Conservation (phyloP, 768 basidiomycete genomes). For the Clavulina sp. region DNA sequence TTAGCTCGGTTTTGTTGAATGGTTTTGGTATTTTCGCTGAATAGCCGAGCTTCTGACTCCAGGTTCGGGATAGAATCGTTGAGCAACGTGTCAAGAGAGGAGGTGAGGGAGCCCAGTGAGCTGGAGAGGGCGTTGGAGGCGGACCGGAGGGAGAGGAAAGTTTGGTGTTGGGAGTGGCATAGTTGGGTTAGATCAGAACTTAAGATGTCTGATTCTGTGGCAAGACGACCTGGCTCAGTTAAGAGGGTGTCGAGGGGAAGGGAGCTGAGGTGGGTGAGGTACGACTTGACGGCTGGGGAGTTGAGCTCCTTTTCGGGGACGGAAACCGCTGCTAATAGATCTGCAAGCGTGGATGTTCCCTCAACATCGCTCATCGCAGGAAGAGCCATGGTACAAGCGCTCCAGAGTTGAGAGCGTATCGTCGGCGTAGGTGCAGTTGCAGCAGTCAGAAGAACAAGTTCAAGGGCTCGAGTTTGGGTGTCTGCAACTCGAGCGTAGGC, state of each 20-base stretch:
- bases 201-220: conserved; percentile 71
- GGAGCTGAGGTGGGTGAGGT: conserved; percentile 47
- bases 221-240: conserved; percentile 54
- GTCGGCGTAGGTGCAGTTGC: too few relatives aligned
- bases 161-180: conserved; percentile 80
- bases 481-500: too few relatives aligned
- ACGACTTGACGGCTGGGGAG: conserved; percentile 19
- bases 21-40: conserved; percentile 48
- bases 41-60: conserved; percentile 52
- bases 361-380: too few relatives aligned
- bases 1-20: conserved; percentile 60
- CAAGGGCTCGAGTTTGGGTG: too few relatives aligned
- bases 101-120: conserved; percentile 57
- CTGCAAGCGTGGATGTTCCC: not conserved
- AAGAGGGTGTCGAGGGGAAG: conserved; percentile 52
- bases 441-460: too few relatives aligned
- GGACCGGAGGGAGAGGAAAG: conserved; percentile 74
- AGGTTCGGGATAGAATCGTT: conserved; percentile 50
- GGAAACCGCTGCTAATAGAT: not conserved
- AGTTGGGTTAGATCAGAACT: conserved; percentile 80
- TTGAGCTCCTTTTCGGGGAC: conserved; percentile 2
- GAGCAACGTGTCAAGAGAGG: conserved; percentile 54
- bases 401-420: too few relatives aligned
- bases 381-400: too few relatives aligned
- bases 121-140: conserved; percentile 56